Evolutionary conservation across 129 eudicot species (phyloP).

Genomic region (sunflower (Helianthus annuus)): DNA sequence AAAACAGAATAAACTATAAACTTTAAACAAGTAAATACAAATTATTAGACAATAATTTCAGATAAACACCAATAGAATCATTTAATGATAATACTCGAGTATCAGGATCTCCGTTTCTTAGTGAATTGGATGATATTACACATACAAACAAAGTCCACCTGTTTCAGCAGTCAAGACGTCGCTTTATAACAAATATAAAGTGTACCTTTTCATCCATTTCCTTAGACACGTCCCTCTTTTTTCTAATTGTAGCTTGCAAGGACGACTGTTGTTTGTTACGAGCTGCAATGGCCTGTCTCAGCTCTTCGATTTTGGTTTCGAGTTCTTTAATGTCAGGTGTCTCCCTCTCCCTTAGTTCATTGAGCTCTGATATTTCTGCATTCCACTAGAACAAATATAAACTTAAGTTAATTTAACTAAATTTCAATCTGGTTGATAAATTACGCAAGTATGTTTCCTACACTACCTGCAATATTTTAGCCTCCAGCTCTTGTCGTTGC

Average conservation of each 20-base stretch:
- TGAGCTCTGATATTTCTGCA: conserved; percentile 55
- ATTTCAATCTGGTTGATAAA: not conserved
- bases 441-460: conserved; percentile 11
- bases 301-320: conserved; percentile 61
- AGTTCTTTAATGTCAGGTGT: conserved; percentile 71
- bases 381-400: conserved; percentile 46
- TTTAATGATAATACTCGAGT: not conserved
- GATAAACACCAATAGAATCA: not conserved
- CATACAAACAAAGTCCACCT: conserved; percentile 11
- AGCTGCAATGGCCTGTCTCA: conserved; percentile 54
- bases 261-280: conserved; percentile 75
- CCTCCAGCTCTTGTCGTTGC: conserved; percentile 47
- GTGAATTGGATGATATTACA: not conserved
- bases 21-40: conserved; percentile 5
- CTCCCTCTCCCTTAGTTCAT: conserved; percentile 71
- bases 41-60: not conserved
- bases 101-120: conserved; percentile 3
- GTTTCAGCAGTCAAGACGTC: conserved; percentile 1
- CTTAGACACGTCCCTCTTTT: conserved; percentile 63
- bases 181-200: not conserved
- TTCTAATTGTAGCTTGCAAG: conserved; percentile 48
- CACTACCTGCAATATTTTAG: conserved; percentile 55
- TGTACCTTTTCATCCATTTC: conserved; percentile 81
- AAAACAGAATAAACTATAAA: conserved; percentile 6
- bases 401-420: not conserved